Conservation (phyloP, 495 filamentous ascomycete species). For the Neurospora intermedia region DNA sequence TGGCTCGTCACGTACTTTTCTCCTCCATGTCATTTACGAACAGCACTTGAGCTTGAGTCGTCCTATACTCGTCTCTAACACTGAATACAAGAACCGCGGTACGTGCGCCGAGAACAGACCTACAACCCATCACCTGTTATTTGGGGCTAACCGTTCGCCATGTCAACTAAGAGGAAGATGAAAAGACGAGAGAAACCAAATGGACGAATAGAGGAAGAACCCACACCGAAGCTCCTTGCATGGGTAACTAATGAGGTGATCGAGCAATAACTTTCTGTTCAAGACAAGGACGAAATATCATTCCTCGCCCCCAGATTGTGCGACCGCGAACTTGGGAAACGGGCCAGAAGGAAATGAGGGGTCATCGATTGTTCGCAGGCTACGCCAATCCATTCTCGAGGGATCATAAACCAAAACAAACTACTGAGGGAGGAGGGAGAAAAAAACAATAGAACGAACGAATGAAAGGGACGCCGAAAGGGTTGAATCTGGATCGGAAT, state of each 20-base stretch:
- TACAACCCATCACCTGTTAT: not conserved
- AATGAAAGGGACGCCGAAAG: not conserved
- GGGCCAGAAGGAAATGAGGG: not conserved
- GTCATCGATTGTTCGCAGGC: not conserved
- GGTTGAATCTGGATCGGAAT: not conserved
- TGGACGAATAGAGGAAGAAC: no score
- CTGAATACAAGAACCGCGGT: not conserved
- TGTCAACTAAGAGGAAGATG: not conserved
- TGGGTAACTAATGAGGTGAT: not conserved
- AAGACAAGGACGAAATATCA: not conserved
- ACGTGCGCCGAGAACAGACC: not conserved
- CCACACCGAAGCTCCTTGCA: no score
- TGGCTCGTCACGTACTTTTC: no score
- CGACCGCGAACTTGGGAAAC: not conserved
- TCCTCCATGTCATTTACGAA: no score
- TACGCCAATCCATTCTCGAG: not conserved
- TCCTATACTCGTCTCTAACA: not conserved
- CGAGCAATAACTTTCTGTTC: not conserved
- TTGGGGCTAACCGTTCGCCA: not conserved
- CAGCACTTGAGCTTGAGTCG: no score
- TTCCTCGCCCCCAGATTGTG: not conserved
- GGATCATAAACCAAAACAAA: not conserved
- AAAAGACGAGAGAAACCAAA: no score
- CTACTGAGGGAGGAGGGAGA: not conserved
- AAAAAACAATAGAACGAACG: not conserved